Percentiles rank a stretch among this genome's conserved stretches.
phyloP scores from a whole-genome alignment of 2,329 filamentous ascomycete species.

The Arthrobotrys megalospora region DNA sequence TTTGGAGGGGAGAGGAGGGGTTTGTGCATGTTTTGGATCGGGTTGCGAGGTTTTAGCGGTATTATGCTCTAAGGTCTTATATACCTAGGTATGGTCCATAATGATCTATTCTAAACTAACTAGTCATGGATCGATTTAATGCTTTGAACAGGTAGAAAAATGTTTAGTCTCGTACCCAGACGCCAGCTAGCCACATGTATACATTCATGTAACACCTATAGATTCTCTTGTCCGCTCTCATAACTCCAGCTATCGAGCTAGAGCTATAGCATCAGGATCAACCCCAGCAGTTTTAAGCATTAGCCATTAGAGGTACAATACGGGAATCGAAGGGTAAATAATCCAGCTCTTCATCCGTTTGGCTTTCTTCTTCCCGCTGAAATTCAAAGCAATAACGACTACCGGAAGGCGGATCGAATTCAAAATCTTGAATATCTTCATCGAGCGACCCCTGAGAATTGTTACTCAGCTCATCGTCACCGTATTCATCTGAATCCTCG shows the following conservation, averaged over 20 bases:
- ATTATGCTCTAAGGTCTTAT: neutral
- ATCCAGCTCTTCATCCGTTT: neutral
- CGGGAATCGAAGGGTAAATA: neutral
- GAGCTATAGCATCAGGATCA: no score
- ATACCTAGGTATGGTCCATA: no score
- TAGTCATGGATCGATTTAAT: no score
- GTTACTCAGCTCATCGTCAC: neutral
- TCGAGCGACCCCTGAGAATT: neutral
- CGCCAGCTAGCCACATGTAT: no score
- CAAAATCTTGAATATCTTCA: neutral
- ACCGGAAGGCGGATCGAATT: neutral
- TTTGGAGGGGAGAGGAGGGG: constrained; percentile 15
- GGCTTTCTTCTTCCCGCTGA: neutral
- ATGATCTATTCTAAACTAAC: no score
- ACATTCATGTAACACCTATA: no score
- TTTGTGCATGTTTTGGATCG: constrained; percentile 41
- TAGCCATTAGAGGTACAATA: no score
- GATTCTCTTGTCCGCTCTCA: no score
- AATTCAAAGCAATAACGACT: neutral
- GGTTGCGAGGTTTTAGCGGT: neutral
- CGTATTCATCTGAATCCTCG: neutral
- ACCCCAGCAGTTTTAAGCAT: no score
- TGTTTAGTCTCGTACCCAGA: no score
- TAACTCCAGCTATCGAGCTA: no score
- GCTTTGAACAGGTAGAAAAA: no score